Base-by-base conservation (phyloP, 2,329 filamentous ascomycete species). In the Cordyceps farinosa region DNA sequence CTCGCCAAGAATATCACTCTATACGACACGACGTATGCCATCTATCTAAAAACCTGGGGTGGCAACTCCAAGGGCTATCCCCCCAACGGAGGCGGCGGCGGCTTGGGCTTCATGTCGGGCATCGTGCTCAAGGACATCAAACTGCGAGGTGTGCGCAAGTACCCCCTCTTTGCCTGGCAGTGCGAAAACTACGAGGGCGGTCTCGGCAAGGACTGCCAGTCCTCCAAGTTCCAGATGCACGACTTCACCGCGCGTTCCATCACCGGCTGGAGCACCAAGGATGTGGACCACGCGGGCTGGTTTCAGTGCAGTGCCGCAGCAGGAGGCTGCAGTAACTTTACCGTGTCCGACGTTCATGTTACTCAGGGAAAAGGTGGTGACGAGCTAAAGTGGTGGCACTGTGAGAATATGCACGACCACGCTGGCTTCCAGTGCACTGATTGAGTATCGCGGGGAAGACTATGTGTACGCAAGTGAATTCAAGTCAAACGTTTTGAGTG, bases 21-120 rank as follows among this genome's bases (percentile, higher is more conserved):
- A 58, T 66, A 76, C 54, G 76, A 80, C 63, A 83, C 80, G 4
- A 68, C 76, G 1, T 78, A 84, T 65, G 80, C 76, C 1, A 77
- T 76, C n/a, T 84, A 84, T 66, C 70, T 86, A 64, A 87, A 87
- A 74, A 86, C 83, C 0, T 87, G 84, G 84, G 83, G 82, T 0
- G 82, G 81, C 22, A 71, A 80, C 10, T 76, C 76, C 42, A 75
- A 76, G 34, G 80, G 82, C 22, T 81, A 78, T 57, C 82, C 82
- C 1, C 84, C 83, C 1, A 87, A 87, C 66, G 84, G 84, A 17
- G 84, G 83, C 2, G 84, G 84, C 11, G 84, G 82, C 17, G 84
- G 84, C 3, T 68, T 80, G 0, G 84, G 84, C 10, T 77, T 67
- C 50, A 73, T 72, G 3, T 62, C 66, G 30, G 71, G 72, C 67